Evolutionary conservation across 225 moss, liverwort and hornwort species (phyloP).

Genomic region (Polytrichum commune): DNA sequence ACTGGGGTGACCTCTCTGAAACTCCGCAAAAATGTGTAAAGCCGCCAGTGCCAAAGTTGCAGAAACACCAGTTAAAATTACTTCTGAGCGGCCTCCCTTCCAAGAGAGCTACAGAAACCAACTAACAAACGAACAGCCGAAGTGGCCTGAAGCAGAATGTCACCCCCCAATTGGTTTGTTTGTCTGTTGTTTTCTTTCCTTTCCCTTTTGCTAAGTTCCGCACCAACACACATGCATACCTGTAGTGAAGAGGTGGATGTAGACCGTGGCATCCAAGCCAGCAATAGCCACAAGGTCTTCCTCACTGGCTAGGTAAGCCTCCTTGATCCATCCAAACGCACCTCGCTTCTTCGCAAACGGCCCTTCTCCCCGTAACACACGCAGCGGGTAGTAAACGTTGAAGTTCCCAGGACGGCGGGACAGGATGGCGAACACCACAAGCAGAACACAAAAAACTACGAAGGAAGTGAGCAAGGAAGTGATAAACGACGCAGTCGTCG

Average conservation of each 20-base stretch:
- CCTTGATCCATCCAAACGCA: constrained; percentile 46
- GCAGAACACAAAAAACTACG: constrained; percentile 39
- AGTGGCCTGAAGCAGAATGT: background rate
- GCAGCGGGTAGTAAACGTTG: constrained; percentile 66
- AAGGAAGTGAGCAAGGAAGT: constrained; percentile 65
- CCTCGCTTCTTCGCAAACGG: constrained; percentile 27
- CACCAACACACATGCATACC: constrained; percentile 29
- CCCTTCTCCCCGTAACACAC: constrained; percentile 40
- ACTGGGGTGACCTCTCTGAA: no score
- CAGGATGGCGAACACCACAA: constrained; percentile 38
- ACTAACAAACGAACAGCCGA: background rate
- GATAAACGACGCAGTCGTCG: constrained; percentile 47
- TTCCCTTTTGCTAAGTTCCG: no score
- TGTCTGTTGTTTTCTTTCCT: no score
- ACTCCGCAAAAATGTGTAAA: no score
- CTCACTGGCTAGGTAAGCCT: constrained; percentile 46
- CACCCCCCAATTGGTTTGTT: no score
- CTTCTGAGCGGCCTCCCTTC: no score
- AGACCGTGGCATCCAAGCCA: constrained; percentile 81
- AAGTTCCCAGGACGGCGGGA: constrained; percentile 52
- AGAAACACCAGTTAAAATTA: background rate
- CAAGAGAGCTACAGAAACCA: background rate
- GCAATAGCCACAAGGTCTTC: constrained; percentile 49
- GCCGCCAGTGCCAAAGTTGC: background rate
- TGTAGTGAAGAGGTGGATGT: constrained; percentile 67